Conservation (phyloP, 208 protist species). For the Acanthamoeba sp. region DNA sequence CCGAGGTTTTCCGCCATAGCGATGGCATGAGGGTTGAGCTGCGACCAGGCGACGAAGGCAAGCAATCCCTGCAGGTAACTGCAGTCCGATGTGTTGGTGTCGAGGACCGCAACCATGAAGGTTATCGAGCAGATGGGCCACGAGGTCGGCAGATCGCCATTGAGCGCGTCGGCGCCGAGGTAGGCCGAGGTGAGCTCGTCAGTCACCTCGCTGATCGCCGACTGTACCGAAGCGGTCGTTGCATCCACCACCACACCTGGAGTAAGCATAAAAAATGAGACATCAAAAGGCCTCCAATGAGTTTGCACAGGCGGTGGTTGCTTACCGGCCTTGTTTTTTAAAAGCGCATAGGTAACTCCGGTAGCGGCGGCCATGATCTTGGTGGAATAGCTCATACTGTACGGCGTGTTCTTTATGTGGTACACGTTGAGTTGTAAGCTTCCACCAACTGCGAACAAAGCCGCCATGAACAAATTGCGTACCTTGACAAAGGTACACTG, state of each 20-base stretch:
- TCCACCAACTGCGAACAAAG: too few relatives aligned
- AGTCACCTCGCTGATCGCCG: constrained; percentile 30
- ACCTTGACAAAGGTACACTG: not conserved
- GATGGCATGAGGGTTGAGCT: constrained; percentile 47
- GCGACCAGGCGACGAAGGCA: constrained; percentile 9
- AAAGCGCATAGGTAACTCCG: not conserved
- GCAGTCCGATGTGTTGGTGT: constrained; percentile 22
- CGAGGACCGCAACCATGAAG: not conserved
- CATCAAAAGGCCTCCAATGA: not conserved
- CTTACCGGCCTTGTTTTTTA: constrained; percentile 6
- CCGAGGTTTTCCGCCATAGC: not conserved
- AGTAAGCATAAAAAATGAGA: not conserved
- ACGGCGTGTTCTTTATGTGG: not conserved
- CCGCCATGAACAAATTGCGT: too few relatives aligned
- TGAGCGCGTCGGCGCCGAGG: not conserved
- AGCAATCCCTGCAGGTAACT: not conserved
- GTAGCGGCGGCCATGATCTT: constrained; percentile 4
- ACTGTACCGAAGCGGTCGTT: not conserved
- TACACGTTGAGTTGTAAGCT: not conserved
- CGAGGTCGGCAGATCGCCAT: constrained; percentile 14
- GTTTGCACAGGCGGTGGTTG: not conserved
- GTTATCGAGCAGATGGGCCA: constrained; percentile 42
- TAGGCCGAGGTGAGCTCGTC: constrained; percentile 22
- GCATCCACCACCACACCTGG: not conserved
- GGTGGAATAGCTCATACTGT: constrained; percentile 68